Conservation (phyloP, 164 flowering plant genomes). For the Magnolia officinalis region DNA sequence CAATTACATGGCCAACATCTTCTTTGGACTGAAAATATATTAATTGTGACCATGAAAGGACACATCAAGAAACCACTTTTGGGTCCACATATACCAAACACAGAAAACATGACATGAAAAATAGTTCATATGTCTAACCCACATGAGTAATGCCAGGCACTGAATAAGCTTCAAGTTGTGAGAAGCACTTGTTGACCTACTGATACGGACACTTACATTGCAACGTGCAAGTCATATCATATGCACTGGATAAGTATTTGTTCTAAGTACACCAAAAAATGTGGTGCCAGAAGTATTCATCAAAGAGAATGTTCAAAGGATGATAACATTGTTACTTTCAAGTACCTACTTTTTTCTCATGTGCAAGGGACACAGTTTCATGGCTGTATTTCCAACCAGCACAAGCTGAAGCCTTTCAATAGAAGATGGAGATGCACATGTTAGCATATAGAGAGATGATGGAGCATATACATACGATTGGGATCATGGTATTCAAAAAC, state of each 20-base stretch:
- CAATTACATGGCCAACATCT: not conserved
- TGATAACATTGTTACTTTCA: not conserved
- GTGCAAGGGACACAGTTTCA: not conserved
- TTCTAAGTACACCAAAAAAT: not conserved
- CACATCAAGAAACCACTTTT: not conserved
- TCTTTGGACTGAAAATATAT: too few relatives aligned
- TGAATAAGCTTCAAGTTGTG: not conserved
- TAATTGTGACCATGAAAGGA: too few relatives aligned
- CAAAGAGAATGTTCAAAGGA: not conserved
- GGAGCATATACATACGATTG: not conserved
- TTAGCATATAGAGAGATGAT: not conserved
- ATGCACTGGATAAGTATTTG: not conserved
- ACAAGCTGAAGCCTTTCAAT: not conserved
- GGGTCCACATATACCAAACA: not conserved
- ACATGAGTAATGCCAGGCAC: not conserved
- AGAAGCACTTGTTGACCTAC: not conserved
- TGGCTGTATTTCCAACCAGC: not conserved
- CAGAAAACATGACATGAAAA: too few relatives aligned
- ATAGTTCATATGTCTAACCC: not conserved
- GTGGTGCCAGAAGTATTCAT: not conserved
- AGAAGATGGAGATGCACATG: not conserved
- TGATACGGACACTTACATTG: not conserved
- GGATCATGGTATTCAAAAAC: too few relatives aligned
- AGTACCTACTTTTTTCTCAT: not conserved
- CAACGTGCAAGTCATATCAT: not conserved